Conservation (phyloP, 768 basidiomycete genomes). For the Lentinula boryana region DNA sequence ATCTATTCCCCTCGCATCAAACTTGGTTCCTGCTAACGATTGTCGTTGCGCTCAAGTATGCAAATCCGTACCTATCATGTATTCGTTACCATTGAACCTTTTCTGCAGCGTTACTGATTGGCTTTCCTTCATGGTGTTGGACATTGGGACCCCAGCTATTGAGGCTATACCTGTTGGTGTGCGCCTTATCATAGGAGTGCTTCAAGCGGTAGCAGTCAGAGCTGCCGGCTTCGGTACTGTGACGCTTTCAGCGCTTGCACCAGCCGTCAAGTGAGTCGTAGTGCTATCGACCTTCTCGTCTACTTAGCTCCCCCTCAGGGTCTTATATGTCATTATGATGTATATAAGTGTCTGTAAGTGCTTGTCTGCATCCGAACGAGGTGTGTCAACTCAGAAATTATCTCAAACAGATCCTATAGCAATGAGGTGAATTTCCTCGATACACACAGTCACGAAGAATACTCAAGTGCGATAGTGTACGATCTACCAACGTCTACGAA, state of each 20-base stretch:
- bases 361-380: neutral
- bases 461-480: slow-evolving; percentile 49
- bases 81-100: neutral
- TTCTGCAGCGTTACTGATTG: slow-evolving; percentile 68
- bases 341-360: slow-evolving; percentile 75
- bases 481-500: slow-evolving; percentile 92
- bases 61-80: neutral
- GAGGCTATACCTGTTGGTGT: slow-evolving; percentile 63
- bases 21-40: slow-evolving; percentile 85
- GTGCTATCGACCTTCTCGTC: slow-evolving; percentile 3
- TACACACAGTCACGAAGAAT: neutral
- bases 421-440: slow-evolving; percentile 48
- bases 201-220: slow-evolving; percentile 79
- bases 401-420: slow-evolving; percentile 60
- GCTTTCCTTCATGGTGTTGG: slow-evolving; percentile 84
- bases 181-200: slow-evolving; percentile 65
- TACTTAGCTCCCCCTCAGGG: slow-evolving; percentile 33
- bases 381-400: neutral
- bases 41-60: slow-evolving; percentile 66
- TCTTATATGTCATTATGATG: slow-evolving; percentile 93
- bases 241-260: slow-evolving; percentile 65
- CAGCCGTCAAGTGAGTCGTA: slow-evolving; percentile 74
- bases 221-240: slow-evolving; percentile 87
- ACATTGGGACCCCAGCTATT: slow-evolving; percentile 73
- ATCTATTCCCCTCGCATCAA: slow-evolving; percentile 89